Evolutionary conservation across 768 basidiomycete species (phyloP).

Genomic region (Kwoniella mangroviensis): DNA sequence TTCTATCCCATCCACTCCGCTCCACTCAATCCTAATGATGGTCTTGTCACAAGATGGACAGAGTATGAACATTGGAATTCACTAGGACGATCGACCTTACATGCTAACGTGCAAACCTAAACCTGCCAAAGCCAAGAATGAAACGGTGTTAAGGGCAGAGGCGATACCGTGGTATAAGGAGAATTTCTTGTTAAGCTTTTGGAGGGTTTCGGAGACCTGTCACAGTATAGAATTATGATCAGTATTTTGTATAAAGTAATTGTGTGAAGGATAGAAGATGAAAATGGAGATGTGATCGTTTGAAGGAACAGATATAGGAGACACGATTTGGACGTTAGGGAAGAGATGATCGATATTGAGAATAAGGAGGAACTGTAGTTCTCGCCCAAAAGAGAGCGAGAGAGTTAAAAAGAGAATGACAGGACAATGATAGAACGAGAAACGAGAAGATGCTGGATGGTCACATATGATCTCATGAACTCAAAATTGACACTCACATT

Average conservation of each 20-base stretch:
- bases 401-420: neutral
- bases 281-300: no score
- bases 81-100: slow-evolving; percentile 18
- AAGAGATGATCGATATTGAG: slow-evolving; percentile 11
- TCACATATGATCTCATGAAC: neutral
- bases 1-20: neutral
- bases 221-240: neutral
- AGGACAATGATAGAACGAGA: neutral
- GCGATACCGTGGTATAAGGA: slow-evolving; percentile 71
- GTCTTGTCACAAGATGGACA: no score
- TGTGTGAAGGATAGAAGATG: no score
- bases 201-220: slow-evolving; percentile 73
- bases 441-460: neutral
- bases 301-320: no score
- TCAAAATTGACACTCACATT: slow-evolving; percentile 62
- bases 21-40: no score
- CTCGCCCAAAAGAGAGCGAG: no score
- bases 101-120: slow-evolving; percentile 51
- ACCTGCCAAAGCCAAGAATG: slow-evolving; percentile 60
- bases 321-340: neutral
- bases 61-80: no score
- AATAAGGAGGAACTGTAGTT: neutral
- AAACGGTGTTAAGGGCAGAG: slow-evolving; percentile 68
- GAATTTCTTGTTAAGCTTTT: slow-evolving; percentile 70
- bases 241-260: neutral